phyloP scores from a whole-genome alignment of 2,329 filamentous ascomycete genomes.

The Colletotrichum endophyticum region DNA sequence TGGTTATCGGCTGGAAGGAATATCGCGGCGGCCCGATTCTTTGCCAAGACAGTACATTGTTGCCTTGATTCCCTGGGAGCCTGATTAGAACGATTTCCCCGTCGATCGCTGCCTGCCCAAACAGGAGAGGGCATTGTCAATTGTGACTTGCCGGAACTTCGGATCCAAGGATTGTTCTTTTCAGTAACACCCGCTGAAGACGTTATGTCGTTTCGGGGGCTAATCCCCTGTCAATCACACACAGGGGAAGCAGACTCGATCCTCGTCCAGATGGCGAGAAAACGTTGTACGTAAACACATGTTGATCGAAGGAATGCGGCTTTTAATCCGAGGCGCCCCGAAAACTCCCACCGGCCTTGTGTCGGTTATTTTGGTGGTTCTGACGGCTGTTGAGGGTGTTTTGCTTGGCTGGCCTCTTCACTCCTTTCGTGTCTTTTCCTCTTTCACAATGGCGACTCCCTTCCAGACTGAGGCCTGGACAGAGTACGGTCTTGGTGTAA shows the following conservation, averaged over 20 bases:
- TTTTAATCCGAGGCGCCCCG: conserved; percentile 1
- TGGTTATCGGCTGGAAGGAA: background rate
- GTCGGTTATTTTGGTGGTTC: background rate
- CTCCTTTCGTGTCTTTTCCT: background rate
- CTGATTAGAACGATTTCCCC: background rate
- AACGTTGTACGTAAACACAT: background rate
- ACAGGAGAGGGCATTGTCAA: background rate
- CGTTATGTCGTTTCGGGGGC: background rate
- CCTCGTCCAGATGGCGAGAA: background rate
- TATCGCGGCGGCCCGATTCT: background rate
- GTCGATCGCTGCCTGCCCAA: background rate
- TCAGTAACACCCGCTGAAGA: background rate
- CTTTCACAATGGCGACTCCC: conserved; percentile 35
- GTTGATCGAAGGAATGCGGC: background rate
- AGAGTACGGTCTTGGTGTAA: conserved; percentile 44
- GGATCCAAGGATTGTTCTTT: background rate
- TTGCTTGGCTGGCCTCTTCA: background rate
- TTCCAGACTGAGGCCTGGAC: conserved; percentile 49
- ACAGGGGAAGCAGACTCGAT: background rate
- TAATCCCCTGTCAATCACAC: background rate
- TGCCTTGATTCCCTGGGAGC: background rate
- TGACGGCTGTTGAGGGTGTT: background rate
- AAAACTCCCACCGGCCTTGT: background rate
- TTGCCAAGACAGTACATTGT: background rate
- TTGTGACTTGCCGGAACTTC: background rate